These are phyloP conservation scores for Phlebopus sp. DNA, from an alignment of 1,284 basidiomycete genomes.

Conservation along the genomic window DNA sequence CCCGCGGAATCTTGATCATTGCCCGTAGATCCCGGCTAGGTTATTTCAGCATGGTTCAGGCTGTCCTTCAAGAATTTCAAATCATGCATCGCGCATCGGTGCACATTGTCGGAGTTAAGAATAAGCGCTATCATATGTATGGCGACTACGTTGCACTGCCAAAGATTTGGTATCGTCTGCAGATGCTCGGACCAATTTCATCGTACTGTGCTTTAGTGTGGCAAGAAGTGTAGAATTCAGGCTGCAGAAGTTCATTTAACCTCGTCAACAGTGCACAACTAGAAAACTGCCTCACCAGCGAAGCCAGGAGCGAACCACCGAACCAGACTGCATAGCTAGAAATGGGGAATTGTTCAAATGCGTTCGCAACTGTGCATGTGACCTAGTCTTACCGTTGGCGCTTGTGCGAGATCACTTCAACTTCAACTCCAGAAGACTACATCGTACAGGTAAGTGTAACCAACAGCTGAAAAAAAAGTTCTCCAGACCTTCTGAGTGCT, in stretches of 20 bases:
- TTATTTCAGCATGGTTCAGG: background rate
- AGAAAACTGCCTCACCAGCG: slow-evolving; percentile 54
- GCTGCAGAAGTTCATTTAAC: slow-evolving; percentile 44
- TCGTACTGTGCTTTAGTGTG: slow-evolving; percentile 98
- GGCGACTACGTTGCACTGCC: slow-evolving; percentile 73
- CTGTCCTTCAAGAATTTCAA: background rate
- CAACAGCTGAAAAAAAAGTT: background rate
- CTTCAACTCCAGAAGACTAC: slow-evolving; percentile 92
- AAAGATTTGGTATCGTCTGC: slow-evolving; percentile 92
- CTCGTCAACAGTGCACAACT: background rate
- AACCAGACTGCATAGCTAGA: slow-evolving; percentile 95
- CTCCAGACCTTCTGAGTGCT: slow-evolving; percentile 67
- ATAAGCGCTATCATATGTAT: background rate
- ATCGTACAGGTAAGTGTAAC: slow-evolving; percentile 7
- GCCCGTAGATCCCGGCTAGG: slow-evolving; percentile 1
- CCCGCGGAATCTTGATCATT: background rate
- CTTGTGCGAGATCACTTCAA: slow-evolving; percentile 98
- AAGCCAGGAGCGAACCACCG: slow-evolving; percentile 92
- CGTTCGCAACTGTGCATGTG: slow-evolving; percentile 2
- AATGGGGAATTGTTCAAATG: slow-evolving; percentile 10
- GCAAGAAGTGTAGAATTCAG: slow-evolving; percentile 97
- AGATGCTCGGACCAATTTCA: slow-evolving; percentile 95
- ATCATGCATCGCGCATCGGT: background rate
- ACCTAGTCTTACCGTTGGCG: slow-evolving; percentile 70
- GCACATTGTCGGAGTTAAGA: too few relatives aligned